Base-by-base conservation (phyloP, 176 grass and related monocot species). In the Rhynchospora tenuis region DNA sequence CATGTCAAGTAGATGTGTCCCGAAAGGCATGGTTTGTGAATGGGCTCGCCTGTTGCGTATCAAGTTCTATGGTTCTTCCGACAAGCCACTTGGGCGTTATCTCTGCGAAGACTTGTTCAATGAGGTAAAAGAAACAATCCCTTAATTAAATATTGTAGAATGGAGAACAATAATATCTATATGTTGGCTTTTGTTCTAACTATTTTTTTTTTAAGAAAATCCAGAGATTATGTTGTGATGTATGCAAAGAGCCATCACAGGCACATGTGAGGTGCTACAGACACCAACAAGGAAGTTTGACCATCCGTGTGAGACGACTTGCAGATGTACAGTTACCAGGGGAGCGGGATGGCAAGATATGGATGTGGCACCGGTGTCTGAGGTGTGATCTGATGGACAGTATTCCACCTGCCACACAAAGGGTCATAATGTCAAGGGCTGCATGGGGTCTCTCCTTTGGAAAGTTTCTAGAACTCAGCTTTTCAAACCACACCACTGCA, bases 291-390 rank as follows among this genome's bases (percentile, higher is more conserved):
- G 92, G 92, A 31, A 98, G 89, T 65, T 89, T 98, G 73, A 90
- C 84, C 23, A 98, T 93, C 62, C 88, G 86, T 59, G 89, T 92
- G 79, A 98, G 90, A 60, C 88, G 81, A 61, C 85, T 93, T 80
- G 24, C 71, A n/a, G 82, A 81, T 65, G 65, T 66, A 62, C 89
- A 92, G 19, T 90, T 98, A 67, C 84, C 83, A 47, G 95, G 95
- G 38, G 90, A 92, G 88, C 87, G 67, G 82, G 95, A 94, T 81
- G 87, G 92, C 75, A 92, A 86, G 89, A 98, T 98, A 88, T 98
- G 95, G 95, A 98, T 98, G 92, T 98, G 95, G 95, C 95, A 98
- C 23, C 87, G 95, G 86, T 98, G 95, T 80, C 82, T 86, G 54
- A 93, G 86, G 67, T 98, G 95, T 67, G 87, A 91, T 77, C 86